A percentile compares a stretch with the other conserved stretches of the same genome.
phyloP scores from a whole-genome alignment of 371 early-diverging fungal genomes.

The Mortierella sp. region DNA sequence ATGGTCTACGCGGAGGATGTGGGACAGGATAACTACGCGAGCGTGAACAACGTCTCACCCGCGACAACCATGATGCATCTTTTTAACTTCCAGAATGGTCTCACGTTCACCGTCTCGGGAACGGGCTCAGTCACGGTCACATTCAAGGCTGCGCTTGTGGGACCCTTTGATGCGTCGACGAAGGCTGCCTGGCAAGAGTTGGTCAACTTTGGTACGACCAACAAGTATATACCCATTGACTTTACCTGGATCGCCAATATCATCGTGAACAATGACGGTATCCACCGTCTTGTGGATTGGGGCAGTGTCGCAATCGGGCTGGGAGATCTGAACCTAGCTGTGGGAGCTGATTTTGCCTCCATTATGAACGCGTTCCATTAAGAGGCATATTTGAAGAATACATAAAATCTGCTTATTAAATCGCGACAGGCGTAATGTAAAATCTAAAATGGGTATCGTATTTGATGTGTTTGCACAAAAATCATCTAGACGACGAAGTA shows the following conservation, averaged over 20 bases:
- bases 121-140: conserved; percentile 21
- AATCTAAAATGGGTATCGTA: too few relatives aligned
- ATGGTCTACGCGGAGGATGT: conserved; percentile 6
- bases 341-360: conserved; percentile 41
- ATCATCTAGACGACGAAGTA: background rate
- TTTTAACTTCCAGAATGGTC: conserved; percentile 23
- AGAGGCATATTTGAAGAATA: background rate
- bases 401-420: too few relatives aligned
- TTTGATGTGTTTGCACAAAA: too few relatives aligned
- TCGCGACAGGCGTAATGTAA: too few relatives aligned
- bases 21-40: conserved; percentile 19
- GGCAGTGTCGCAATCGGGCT: conserved; percentile 1
- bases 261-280: conserved; percentile 33
- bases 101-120: conserved; percentile 25
- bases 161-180: background rate
- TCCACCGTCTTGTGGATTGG: conserved; percentile 33
- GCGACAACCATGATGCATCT: conserved; percentile 1
- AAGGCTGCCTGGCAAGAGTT: conserved; percentile 9
- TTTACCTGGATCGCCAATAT: conserved; percentile 18
- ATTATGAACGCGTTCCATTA: conserved; percentile 21
- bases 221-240: conserved; percentile 28
- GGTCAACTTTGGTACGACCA: conserved; percentile 28
- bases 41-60: background rate
- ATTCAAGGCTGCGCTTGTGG: conserved; percentile 18
- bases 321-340: conserved; percentile 8